Percentiles rank a stretch among this genome's conserved stretches.
These are phyloP conservation scores for Mycena pura DNA, from an alignment of 768 basidiomycete genomes.

Conservation along the genomic window DNA sequence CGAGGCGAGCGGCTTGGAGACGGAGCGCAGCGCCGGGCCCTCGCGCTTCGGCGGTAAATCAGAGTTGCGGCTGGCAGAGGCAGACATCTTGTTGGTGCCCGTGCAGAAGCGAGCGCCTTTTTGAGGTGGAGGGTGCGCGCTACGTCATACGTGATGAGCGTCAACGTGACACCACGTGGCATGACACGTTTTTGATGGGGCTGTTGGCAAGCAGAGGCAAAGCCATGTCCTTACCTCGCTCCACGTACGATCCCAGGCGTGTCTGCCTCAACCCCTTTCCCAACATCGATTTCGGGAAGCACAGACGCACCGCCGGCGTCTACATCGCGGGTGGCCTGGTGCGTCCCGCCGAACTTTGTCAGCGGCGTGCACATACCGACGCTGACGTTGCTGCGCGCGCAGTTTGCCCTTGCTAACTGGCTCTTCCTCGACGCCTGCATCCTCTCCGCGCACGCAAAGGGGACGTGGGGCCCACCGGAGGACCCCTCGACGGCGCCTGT, in stretches of 20 bases:
- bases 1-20: constrained; percentile 52
- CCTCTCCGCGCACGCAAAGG: constrained; percentile 83
- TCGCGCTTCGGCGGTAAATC: constrained; percentile 33
- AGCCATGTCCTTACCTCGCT: constrained; percentile 15
- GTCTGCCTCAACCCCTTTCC: constrained; percentile 76
- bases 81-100: no score
- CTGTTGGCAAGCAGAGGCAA: not conserved
- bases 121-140: no score
- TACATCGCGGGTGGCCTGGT: constrained; percentile 94
- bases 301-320: constrained; percentile 84
- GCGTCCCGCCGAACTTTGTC: constrained; percentile 43
- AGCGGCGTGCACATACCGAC: not conserved
- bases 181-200: no score
- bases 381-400: constrained; percentile 17
- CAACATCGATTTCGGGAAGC: constrained; percentile 72
- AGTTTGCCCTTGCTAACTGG: constrained; percentile 98
- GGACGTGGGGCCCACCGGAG: constrained; percentile 77
- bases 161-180: no score
- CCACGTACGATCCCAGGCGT: constrained; percentile 17
- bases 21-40: constrained; percentile 31
- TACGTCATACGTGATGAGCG: no score
- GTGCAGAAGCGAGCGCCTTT: no score
- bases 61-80: not conserved
- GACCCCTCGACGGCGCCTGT: constrained; percentile 61
- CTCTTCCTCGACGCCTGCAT: constrained; percentile 93